phyloP scores from a whole-genome alignment of 108 stramenopile species.

The Chaetoceros muelleri region DNA sequence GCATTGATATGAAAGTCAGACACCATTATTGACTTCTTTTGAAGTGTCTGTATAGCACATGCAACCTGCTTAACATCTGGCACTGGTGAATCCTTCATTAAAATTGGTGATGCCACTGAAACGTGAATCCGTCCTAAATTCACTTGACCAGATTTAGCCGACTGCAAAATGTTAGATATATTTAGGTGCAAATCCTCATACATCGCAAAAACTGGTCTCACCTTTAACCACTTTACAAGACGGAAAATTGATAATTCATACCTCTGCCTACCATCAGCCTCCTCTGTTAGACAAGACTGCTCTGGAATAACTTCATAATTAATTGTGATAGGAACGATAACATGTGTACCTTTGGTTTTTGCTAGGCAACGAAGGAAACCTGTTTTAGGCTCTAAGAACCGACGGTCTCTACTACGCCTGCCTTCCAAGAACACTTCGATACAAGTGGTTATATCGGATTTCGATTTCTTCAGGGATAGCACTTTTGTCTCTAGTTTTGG shows the following conservation, averaged over 20 bases:
- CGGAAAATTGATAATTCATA: neutral
- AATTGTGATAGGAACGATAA: slow-evolving; percentile 71
- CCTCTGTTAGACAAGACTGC: slow-evolving; percentile 37
- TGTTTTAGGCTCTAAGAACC: slow-evolving; percentile 68
- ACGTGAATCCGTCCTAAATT: slow-evolving; percentile 62
- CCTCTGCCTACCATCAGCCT: slow-evolving; percentile 22
- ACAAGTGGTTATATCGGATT: slow-evolving; percentile 8
- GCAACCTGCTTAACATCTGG: slow-evolving; percentile 21
- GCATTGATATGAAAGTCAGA: slow-evolving; percentile 59
- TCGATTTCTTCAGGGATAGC: slow-evolving; percentile 3
- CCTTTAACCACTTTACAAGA: slow-evolving; percentile 11
- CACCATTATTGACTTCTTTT: slow-evolving; percentile 35
- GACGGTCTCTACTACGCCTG: slow-evolving; percentile 65
- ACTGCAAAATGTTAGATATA: slow-evolving; percentile 1
- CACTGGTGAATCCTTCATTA: slow-evolving; percentile 11
- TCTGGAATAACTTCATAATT: slow-evolving; percentile 81
- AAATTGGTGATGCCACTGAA: slow-evolving; percentile 40
- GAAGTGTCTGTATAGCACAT: slow-evolving; percentile 36
- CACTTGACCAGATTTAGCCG: slow-evolving; percentile 34
- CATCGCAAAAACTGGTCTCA: slow-evolving; percentile 9
- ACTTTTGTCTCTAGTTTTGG: slow-evolving; percentile 21
- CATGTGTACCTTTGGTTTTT: slow-evolving; percentile 25
- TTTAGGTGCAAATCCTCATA: neutral
- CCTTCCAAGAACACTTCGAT: slow-evolving; percentile 85
- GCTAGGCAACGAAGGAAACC: slow-evolving; percentile 62